Evolutionary conservation across 129 eudicot species (phyloP), one percentile per base, ranked within the genome.

Genomic region (Flaveria brownii): DNA sequence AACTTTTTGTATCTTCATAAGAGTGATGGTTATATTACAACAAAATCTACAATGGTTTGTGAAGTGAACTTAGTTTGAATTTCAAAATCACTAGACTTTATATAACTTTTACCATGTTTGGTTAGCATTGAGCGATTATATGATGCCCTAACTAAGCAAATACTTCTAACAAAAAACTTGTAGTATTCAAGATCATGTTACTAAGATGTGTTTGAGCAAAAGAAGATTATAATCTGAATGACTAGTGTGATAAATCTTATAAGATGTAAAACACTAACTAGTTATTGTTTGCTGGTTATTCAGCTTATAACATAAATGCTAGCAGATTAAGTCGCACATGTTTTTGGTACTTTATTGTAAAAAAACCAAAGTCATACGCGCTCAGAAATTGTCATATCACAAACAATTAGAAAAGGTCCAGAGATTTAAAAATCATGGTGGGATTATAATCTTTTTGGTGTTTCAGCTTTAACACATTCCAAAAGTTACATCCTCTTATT

Each of bases 41-140:
- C 39, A 46, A 22, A 45, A 22, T 45, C 20, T 46, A n/a, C 57
- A 46, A 46, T 51, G 30, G 10, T 52, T 30, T 45, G 28, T 25
- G 59, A 71, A 71, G 62, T 50, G 46, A 26, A 26, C 46, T 70
- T 70, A 70, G 41, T 49, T 71, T 71, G 76, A 52, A 71, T 71
- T 30, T 71, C 17, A 51, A 68, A 23, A 52, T 50, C 22, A 30
- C 28, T n/a, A 39, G 64, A 28, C 26, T 52, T 30, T 30, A 64
- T 2, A 2, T 5, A 64, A 6, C 15, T 1, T 50, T 26, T 28
- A 28, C 13, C 10, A 1, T 51, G 26, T 70, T 50, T 51, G 4
- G 60, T 70, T 14, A 8, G 46, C 14, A 20, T 47, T 49, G 43
- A 25, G 75, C 46, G 9, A 28, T 15, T 70, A 30, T 30, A 50